Evolutionary conservation across 345 rosid genomes (phyloP), one percentile per base, ranked within the genome.

Genomic region (Gossypium australe): DNA sequence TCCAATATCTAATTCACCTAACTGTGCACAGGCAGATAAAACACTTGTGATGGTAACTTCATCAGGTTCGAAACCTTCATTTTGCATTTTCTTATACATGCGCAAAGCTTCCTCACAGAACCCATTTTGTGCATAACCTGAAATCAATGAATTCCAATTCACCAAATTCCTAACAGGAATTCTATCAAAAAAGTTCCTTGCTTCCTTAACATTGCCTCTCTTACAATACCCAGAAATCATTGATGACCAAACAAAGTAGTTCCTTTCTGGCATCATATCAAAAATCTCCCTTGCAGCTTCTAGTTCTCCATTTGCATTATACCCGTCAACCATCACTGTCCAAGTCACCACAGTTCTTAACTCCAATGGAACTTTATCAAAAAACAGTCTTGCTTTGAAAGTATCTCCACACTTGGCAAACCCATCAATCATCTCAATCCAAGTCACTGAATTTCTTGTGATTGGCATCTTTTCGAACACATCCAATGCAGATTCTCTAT

Each of bases 11-110:
- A 90, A 75, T 55, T 81, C 75, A 17, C 93, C 89, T 59, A 82
- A 76, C 78, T 87, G 97, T 77, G 93, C 92, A 85, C 97, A 89
- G 70, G 94, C 94, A 73, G 97, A 90, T 58, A 89, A 77, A 77
- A 83, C 83, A 79, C 94, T 80, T 0, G 84, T 82, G 66, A 85
- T 76, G 0, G 94, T 88, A 58, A 90, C 77, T 72, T 82, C 92
- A 86, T 93, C 92, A 0, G 97, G 86, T 70, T 85, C 85, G 63
- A 82, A 84, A 29, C 89, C 90, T 65, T 89, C 89, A 61, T 49
- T 72, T 77, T 76, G 88, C 97, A 93, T 87, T 63, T 58, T 67
- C 66, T 78, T 18, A 56, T 85, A 89, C 25, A 83, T 86, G 78
- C 81, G 84, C 80, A 91, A 75, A 73, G 92, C 93, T 77, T 86